A percentile compares a stretch with the other conserved stretches of the same genome.
These are phyloP conservation scores for Groenewaldozyma auringiensis DNA, from an alignment of 1,139 yeast species.

Conservation along the genomic window DNA sequence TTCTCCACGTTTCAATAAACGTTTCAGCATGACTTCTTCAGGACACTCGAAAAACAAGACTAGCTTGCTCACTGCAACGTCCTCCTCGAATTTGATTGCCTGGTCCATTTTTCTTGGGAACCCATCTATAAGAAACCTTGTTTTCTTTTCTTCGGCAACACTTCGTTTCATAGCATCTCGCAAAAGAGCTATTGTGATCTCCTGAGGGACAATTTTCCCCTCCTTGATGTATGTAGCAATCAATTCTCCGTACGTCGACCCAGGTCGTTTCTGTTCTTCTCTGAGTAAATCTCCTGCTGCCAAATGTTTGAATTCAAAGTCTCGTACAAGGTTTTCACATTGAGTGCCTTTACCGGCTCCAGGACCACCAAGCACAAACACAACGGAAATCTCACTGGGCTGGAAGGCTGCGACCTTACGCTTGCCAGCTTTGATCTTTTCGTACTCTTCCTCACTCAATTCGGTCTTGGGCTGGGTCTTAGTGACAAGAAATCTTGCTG, in stretches of 20 bases:
- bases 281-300: constrained; percentile 93
- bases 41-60: constrained; percentile 93
- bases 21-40: constrained; percentile 74
- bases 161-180: constrained; percentile 67
- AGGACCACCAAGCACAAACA: constrained; percentile 73
- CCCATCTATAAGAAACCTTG: constrained; percentile 78
- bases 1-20: constrained; percentile 86
- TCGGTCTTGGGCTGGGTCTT: constrained; percentile 41
- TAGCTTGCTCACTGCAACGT: constrained; percentile 65
- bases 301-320: constrained; percentile 76
- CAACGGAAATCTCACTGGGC: constrained; percentile 61
- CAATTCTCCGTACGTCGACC: constrained; percentile 76
- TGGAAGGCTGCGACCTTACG: constrained; percentile 38
- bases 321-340: constrained; percentile 73
- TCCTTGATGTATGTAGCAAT: constrained; percentile 79
- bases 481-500: constrained; percentile 43
- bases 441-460: constrained; percentile 8
- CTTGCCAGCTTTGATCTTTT: constrained; percentile 2
- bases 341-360: constrained; percentile 98
- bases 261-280: constrained; percentile 79
- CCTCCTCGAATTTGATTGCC: constrained; percentile 81
- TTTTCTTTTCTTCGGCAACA: constrained; percentile 43
- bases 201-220: constrained; percentile 93
- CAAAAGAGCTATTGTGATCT: constrained; percentile 78
- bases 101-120: constrained; percentile 99